Evolutionary conservation across 2,329 filamentous ascomycete genomes (phyloP).

Genomic region (Pseudopithomyces chartarum): DNA sequence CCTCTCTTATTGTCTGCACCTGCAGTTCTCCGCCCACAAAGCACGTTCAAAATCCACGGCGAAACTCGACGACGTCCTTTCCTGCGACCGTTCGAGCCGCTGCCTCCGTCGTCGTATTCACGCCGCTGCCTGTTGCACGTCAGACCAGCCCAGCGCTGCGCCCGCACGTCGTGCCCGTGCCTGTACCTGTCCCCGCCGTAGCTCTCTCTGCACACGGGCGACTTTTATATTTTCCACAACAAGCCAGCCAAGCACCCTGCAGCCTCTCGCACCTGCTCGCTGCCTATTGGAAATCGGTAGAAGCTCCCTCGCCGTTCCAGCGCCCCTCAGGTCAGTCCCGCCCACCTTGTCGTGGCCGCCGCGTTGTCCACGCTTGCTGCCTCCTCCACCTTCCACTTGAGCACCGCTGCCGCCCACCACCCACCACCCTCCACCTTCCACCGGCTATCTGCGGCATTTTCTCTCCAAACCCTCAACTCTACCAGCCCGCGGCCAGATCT

Average conservation of each 20-base stretch:
- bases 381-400: neutral
- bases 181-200: slow-evolving; percentile 7
- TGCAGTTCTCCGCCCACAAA: slow-evolving; percentile 25
- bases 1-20: slow-evolving; percentile 19
- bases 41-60: slow-evolving; percentile 35
- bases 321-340: slow-evolving; percentile 6
- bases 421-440: neutral
- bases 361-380: neutral
- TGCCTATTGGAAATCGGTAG: neutral
- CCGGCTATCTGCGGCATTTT: neutral
- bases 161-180: slow-evolving; percentile 21
- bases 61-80: slow-evolving; percentile 27
- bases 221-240: slow-evolving; percentile 4
- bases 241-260: neutral
- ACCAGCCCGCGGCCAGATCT: neutral
- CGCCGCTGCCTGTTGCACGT: slow-evolving; percentile 25
- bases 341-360: slow-evolving; percentile 2
- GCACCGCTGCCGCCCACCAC: neutral
- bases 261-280: neutral
- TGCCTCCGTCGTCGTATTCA: slow-evolving; percentile 26
- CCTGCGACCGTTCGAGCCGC: slow-evolving; percentile 29
- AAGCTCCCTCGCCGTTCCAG: neutral
- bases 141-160: slow-evolving; percentile 18
- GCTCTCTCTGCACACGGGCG: slow-evolving; percentile 1
- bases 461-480: neutral